phyloP scores from a whole-genome alignment of 345 rosid species.

The Turnera subulata region DNA sequence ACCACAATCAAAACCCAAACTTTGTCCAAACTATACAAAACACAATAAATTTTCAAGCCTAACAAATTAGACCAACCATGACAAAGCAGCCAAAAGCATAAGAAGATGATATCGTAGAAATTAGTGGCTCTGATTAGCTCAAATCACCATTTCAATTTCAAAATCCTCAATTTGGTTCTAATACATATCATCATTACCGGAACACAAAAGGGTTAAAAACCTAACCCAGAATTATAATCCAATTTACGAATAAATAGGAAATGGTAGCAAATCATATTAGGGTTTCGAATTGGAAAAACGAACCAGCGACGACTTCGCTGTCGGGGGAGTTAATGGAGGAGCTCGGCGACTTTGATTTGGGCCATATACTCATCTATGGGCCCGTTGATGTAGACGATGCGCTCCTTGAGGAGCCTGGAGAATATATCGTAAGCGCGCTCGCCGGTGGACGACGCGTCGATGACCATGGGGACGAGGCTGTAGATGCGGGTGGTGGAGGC shows the following conservation, averaged over 20 bases:
- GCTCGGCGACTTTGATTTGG: constrained; percentile 96
- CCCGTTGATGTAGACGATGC: constrained; percentile 91
- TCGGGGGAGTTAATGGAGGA: constrained; percentile 97
- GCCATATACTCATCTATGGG: constrained; percentile 85
- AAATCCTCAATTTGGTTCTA: too few relatives aligned
- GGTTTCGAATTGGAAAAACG: background rate
- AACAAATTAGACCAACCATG: too few relatives aligned
- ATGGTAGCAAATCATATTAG: background rate
- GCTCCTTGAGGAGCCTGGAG: constrained; percentile 89
- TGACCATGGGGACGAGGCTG: constrained; percentile 88
- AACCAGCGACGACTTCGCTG: constrained; percentile 96
- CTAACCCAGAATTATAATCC: background rate
- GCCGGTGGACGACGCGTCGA: constrained; percentile 93
- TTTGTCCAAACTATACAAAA: too few relatives aligned
- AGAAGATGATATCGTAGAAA: too few relatives aligned
- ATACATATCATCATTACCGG: too few relatives aligned
- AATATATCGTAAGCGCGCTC: constrained; percentile 97
- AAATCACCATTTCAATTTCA: too few relatives aligned
- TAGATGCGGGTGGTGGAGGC: constrained; percentile 35
- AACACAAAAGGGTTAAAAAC: too few relatives aligned
- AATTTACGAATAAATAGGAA: too few relatives aligned
- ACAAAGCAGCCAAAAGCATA: too few relatives aligned
- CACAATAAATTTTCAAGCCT: too few relatives aligned
- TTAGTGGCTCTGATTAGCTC: too few relatives aligned
- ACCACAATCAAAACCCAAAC: too few relatives aligned